A percentile compares a stretch with the other conserved stretches of the same genome.
Conservation (phyloP, 2,329 filamentous ascomycete species). For the Penicillium sp. region DNA sequence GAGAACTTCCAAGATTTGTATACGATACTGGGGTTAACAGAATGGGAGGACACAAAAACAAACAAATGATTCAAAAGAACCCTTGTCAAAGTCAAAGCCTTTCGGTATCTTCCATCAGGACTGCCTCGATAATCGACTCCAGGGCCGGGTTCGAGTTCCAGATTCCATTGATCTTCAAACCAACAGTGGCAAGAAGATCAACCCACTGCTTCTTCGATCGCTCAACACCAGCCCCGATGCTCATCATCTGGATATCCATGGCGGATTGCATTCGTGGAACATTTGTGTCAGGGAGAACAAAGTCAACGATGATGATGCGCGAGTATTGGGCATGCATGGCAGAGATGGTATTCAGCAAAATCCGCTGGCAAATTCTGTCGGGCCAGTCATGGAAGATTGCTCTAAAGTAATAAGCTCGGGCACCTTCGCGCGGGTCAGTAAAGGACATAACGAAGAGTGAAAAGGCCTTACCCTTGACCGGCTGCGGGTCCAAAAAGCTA, state of each 20-base stretch:
- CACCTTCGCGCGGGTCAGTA: slow-evolving; percentile 14
- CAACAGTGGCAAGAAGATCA: slow-evolving; percentile 26
- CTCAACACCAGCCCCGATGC: slow-evolving; percentile 35
- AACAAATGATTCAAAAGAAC: too few species aligned
- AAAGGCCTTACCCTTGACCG: slow-evolving; percentile 17
- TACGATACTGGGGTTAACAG: not conserved
- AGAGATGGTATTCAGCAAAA: slow-evolving; percentile 32
- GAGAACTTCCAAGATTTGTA: too few species aligned
- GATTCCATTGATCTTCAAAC: slow-evolving; percentile 30
- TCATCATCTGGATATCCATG: slow-evolving; percentile 43
- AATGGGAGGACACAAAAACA: not conserved
- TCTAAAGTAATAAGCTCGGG: slow-evolving; percentile 38
- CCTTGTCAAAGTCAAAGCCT: not conserved
- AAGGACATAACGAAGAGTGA: not conserved
- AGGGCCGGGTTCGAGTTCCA: slow-evolving; percentile 27
- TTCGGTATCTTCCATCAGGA: not conserved
- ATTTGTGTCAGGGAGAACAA: slow-evolving; percentile 33
- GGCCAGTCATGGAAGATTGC: slow-evolving; percentile 42
- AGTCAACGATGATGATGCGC: slow-evolving; percentile 37
- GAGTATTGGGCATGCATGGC: slow-evolving; percentile 34
- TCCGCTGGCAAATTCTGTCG: slow-evolving; percentile 32
- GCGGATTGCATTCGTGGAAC: slow-evolving; percentile 30
- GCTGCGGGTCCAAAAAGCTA: slow-evolving; percentile 36
- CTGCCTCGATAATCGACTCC: slow-evolving; percentile 32
- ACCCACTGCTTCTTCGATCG: slow-evolving; percentile 35